Evolutionary conservation across 2,329 filamentous ascomycete genomes (phyloP).

Genomic region (Venturia effusa): DNA sequence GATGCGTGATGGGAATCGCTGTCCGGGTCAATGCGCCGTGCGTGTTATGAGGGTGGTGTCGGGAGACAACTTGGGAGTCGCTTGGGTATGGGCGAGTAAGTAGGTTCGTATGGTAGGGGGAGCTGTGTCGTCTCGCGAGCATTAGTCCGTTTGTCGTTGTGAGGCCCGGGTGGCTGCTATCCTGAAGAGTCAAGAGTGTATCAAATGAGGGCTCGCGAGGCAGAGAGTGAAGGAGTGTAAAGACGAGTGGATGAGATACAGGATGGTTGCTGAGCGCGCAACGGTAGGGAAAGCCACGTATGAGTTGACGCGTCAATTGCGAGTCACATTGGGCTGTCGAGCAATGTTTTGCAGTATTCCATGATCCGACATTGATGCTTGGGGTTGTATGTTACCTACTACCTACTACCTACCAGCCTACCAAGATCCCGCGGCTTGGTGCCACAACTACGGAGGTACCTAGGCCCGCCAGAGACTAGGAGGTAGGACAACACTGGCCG

Average conservation of each 20-base stretch:
- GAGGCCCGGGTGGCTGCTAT: not conserved
- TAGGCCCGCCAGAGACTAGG: too few species aligned
- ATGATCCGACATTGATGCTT: not conserved
- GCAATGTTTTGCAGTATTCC: not conserved
- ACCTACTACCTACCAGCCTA: too few species aligned
- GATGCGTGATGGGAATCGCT: not conserved
- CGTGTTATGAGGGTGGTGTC: not conserved
- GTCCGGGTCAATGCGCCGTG: not conserved
- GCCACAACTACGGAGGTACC: too few species aligned
- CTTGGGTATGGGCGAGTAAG: not conserved
- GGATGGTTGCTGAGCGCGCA: not conserved
- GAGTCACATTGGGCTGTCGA: not conserved
- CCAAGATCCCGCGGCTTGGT: too few species aligned
- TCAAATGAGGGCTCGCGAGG: not conserved
- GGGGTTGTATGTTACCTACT: too few species aligned
- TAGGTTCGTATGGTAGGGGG: not conserved
- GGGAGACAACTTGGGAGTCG: not conserved
- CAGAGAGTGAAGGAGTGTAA: not conserved
- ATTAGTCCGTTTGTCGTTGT: not conserved
- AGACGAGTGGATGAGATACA: not conserved
- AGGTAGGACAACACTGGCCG: too few species aligned
- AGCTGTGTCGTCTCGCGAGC: not conserved
- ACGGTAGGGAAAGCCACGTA: not conserved
- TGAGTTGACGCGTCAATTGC: not conserved
- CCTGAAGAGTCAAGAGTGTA: not conserved